These are phyloP conservation scores for Aspergillus calidoustus DNA, from an alignment of 2,329 filamentous ascomycete species.

Conservation along the genomic window DNA sequence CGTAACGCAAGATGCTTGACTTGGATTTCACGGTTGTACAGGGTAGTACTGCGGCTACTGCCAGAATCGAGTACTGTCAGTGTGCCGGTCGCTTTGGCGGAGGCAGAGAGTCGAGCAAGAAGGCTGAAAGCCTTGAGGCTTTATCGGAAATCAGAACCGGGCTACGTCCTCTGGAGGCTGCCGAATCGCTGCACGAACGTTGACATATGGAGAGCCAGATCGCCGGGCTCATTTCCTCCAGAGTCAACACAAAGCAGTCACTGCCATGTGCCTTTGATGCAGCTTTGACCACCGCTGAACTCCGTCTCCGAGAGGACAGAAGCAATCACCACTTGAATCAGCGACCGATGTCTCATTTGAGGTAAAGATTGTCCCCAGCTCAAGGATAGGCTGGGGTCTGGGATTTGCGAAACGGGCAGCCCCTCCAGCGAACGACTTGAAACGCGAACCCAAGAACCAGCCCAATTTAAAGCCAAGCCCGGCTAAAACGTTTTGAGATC, in stretches of 20 bases:
- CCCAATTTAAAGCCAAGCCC: not conserved
- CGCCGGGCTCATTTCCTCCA: not conserved
- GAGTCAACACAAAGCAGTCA: not conserved
- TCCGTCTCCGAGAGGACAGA: not conserved
- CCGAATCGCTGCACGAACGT: conserved; percentile 7
- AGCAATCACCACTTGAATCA: not conserved
- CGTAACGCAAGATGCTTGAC: not conserved
- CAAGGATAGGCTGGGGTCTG: not conserved
- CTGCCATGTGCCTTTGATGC: not conserved
- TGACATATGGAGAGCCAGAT: conserved; percentile 5
- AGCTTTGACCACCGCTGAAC: not conserved
- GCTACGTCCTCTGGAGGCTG: not conserved
- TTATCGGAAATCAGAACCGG: not conserved
- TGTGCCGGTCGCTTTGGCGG: not conserved
- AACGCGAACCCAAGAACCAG: conserved; percentile 2
- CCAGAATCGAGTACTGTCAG: not conserved
- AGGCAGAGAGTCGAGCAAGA: not conserved
- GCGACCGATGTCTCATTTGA: not conserved
- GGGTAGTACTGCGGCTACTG: not conserved
- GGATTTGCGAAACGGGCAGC: not conserved
- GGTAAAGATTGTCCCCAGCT: not conserved
- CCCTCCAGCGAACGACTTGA: not conserved
- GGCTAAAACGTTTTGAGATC: conserved; percentile 1
- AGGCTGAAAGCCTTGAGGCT: not conserved
- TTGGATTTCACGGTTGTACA: not conserved